phyloP scores from a whole-genome alignment of 495 filamentous ascomycete genomes.

The Penicillium bialowiezense region DNA sequence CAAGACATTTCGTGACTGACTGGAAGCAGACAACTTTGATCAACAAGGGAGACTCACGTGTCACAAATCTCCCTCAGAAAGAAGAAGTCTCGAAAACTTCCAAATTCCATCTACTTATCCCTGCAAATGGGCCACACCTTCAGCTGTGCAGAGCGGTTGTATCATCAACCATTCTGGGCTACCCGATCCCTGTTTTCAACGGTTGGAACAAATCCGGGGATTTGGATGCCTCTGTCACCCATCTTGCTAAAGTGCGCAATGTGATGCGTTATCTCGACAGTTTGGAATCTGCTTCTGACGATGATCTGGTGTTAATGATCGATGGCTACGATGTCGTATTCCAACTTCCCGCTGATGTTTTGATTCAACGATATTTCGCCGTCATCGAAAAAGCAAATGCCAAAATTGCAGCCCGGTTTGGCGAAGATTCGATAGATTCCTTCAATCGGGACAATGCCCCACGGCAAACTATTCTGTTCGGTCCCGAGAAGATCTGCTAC shows the following conservation, averaged over 20 bases:
- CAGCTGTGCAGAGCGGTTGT: slow-evolving; percentile 14
- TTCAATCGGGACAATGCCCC: slow-evolving; percentile 3
- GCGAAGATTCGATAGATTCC: background rate
- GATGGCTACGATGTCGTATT: slow-evolving; percentile 15
- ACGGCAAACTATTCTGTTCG: slow-evolving; percentile 12
- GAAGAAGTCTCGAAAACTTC: background rate
- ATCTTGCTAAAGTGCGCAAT: slow-evolving; percentile 16
- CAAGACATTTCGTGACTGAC: background rate
- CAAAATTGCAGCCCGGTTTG: slow-evolving; percentile 8
- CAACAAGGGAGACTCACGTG: background rate
- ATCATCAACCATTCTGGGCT: slow-evolving; percentile 11
- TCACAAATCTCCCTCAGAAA: background rate
- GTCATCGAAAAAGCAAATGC: slow-evolving; percentile 4
- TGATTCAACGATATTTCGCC: slow-evolving; percentile 15
- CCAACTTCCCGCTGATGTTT: slow-evolving; percentile 13
- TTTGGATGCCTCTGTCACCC: slow-evolving; percentile 12
- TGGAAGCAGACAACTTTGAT: background rate
- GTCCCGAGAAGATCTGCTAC: slow-evolving; percentile 16
- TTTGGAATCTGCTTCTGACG: slow-evolving; percentile 8
- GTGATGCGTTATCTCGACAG: slow-evolving; percentile 12
- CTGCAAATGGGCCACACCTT: slow-evolving; percentile 7
- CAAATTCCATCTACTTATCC: slow-evolving; percentile 13
- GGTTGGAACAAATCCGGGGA: slow-evolving; percentile 17
- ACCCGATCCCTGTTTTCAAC: slow-evolving; percentile 12
- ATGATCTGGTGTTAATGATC: slow-evolving; percentile 17